A percentile compares a stretch with the other conserved stretches of the same genome.
phyloP scores from a whole-genome alignment of 345 rosid genomes.

The Hypericum perforatum region DNA sequence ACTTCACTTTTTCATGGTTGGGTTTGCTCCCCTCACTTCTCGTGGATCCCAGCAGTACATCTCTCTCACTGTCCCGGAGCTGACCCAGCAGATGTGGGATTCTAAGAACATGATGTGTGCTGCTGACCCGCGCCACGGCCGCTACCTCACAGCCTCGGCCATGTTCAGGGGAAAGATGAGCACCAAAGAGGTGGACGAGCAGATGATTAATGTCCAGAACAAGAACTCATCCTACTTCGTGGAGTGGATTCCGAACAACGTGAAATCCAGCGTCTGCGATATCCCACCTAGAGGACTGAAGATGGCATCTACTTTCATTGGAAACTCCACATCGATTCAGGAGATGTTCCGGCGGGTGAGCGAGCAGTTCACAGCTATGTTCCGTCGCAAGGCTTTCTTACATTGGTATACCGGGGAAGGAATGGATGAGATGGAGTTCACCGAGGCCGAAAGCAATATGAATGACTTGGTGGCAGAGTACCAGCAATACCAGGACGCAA shows the following conservation, averaged over 20 bases:
- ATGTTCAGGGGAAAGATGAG: constrained; percentile 98
- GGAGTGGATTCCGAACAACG: constrained; percentile 86
- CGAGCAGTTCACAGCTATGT: constrained; percentile 96
- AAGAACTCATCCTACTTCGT: constrained; percentile 94
- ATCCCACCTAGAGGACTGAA: constrained; percentile 45
- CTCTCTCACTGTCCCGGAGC: constrained; percentile 45
- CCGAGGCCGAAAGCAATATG: constrained; percentile 98
- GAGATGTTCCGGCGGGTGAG: constrained; percentile 99
- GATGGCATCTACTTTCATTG: constrained; percentile 54
- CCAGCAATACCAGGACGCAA: constrained; percentile 94
- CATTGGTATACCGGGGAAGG: constrained; percentile 99
- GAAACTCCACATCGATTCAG: constrained; percentile 87
- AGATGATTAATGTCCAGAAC: constrained; percentile 91
- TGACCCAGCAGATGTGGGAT: constrained; percentile 86
- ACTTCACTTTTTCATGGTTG: constrained; percentile 98
- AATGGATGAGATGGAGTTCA: constrained; percentile 98
- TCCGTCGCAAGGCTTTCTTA: constrained; percentile 87
- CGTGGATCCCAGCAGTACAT: constrained; percentile 45
- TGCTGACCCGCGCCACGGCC: constrained; percentile 95
- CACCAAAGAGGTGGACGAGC: constrained; percentile 96
- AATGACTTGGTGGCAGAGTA: constrained; percentile 91
- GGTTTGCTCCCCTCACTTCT: constrained; percentile 66
- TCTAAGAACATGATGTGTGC: constrained; percentile 99
- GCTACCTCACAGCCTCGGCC: constrained; percentile 93
- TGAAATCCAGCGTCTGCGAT: constrained; percentile 52